phyloP scores from a whole-genome alignment of 2,329 filamentous ascomycete genomes.

The Ascochyta viciae-villosae region DNA sequence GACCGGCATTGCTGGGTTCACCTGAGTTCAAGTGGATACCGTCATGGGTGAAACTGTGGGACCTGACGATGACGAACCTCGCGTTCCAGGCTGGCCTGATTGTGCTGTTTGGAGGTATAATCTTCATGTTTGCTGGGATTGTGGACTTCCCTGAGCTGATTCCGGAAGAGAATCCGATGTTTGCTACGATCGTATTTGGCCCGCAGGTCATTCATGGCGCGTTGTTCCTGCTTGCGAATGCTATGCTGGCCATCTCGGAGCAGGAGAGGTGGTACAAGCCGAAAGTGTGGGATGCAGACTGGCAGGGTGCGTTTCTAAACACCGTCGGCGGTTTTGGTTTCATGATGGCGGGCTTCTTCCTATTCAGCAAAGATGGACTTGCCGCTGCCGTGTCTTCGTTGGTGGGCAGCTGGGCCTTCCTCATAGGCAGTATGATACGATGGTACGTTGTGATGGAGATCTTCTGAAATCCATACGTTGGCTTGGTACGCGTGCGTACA shows the following conservation, averaged over 20 bases:
- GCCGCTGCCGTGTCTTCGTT: slow-evolving; percentile 27
- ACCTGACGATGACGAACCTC: slow-evolving; percentile 26
- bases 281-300: slow-evolving; percentile 30
- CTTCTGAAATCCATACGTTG: slow-evolving; percentile 4
- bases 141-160: slow-evolving; percentile 37
- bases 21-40: slow-evolving; percentile 38
- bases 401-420: slow-evolving; percentile 36
- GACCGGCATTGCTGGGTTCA: slow-evolving; percentile 33
- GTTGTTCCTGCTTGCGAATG: slow-evolving; percentile 37
- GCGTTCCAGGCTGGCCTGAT: slow-evolving; percentile 41
- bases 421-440: slow-evolving; percentile 33
- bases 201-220: slow-evolving; percentile 37
- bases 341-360: slow-evolving; percentile 37
- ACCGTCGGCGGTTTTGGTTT: slow-evolving; percentile 36
- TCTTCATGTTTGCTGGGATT: slow-evolving; percentile 42
- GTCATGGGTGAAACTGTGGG: slow-evolving; percentile 20
- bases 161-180: slow-evolving; percentile 20
- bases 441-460: slow-evolving; percentile 38
- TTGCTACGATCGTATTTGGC: slow-evolving; percentile 29
- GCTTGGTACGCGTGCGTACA: background rate
- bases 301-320: slow-evolving; percentile 38
- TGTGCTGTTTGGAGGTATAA: slow-evolving; percentile 37
- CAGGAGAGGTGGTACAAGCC: slow-evolving; percentile 40
- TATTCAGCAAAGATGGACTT: slow-evolving; percentile 23
- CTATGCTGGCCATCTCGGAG: slow-evolving; percentile 32